phyloP scores from a whole-genome alignment of 1,139 yeast species.

The Blastobotrys malaysiensis region DNA sequence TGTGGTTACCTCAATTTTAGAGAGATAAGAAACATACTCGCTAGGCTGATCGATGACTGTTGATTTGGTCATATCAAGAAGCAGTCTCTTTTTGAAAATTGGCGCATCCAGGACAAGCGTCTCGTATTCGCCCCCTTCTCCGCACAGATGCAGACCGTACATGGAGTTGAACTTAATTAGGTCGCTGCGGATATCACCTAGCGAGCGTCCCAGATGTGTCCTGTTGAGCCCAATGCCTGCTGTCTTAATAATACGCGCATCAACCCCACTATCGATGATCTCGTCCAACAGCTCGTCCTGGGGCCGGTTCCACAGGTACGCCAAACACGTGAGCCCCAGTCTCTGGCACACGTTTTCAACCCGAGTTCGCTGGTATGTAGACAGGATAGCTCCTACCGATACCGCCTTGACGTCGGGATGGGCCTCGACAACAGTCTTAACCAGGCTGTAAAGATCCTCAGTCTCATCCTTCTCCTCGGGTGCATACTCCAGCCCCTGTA shows the following conservation, averaged over 20 bases:
- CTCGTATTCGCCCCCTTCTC: slow-evolving; percentile 98
- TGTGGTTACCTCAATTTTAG: slow-evolving; percentile 34
- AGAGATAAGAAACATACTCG: slow-evolving; percentile 64
- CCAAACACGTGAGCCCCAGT: slow-evolving; percentile 59
- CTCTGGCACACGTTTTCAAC: slow-evolving; percentile 87
- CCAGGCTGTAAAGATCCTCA: slow-evolving; percentile 61
- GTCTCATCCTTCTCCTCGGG: slow-evolving; percentile 71
- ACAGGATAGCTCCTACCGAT: slow-evolving; percentile 91
- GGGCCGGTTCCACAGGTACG: slow-evolving; percentile 85
- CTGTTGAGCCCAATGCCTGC: slow-evolving; percentile 82
- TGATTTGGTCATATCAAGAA: slow-evolving; percentile 42
- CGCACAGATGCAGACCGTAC: slow-evolving; percentile 89
- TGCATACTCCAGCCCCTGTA: slow-evolving; percentile 62
- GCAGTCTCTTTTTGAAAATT: slow-evolving; percentile 56
- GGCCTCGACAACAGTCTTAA: slow-evolving; percentile 40
- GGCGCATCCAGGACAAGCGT: slow-evolving; percentile 88
- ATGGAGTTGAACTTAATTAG: slow-evolving; percentile 52
- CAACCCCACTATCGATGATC: slow-evolving; percentile 67
- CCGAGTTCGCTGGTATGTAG: slow-evolving; percentile 87
- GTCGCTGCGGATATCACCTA: slow-evolving; percentile 56
- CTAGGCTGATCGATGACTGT: slow-evolving; percentile 45
- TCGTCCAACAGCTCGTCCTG: slow-evolving; percentile 76
- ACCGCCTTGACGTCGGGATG: slow-evolving; percentile 82
- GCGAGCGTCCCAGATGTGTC: slow-evolving; percentile 60
- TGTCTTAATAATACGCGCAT: slow-evolving; percentile 83